These are phyloP conservation scores for Urtica urens DNA, from an alignment of 306 rosid species.

Conservation along the genomic window DNA sequence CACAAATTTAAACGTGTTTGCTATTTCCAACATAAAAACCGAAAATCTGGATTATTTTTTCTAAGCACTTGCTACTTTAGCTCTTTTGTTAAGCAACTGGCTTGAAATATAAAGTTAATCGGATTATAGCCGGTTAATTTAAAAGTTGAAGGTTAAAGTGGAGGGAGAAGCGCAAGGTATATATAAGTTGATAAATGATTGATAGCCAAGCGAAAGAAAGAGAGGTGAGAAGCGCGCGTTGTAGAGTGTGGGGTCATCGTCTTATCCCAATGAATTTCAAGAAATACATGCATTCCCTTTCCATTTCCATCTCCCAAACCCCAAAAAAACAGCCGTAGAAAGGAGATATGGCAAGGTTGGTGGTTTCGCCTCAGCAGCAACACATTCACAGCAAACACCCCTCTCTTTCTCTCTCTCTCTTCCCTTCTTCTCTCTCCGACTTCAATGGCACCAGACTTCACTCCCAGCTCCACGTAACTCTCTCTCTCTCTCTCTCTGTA, in stretches of 20 bases:
- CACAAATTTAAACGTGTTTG: too few species aligned
- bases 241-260: conserved; percentile 39
- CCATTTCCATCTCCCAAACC: conserved; percentile 7
- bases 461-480: conserved; percentile 60
- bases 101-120: too few species aligned
- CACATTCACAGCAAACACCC: conserved; percentile 56
- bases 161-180: too few species aligned
- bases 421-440: conserved; percentile 81
- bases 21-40: too few species aligned
- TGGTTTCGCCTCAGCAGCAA: conserved; percentile 55
- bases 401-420: conserved; percentile 57
- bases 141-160: too few species aligned
- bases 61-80: too few species aligned
- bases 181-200: background rate
- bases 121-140: too few species aligned
- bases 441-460: conserved; percentile 67
- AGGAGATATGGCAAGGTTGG: conserved; percentile 60
- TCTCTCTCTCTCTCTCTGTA: background rate
- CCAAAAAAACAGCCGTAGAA: conserved; percentile 8
- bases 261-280: conserved; percentile 48
- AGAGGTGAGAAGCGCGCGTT: conserved; percentile 19
- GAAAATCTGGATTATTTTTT: too few species aligned
- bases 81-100: too few species aligned
- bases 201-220: conserved; percentile 5
- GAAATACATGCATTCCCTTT: conserved; percentile 16